Evolutionary conservation across 2,329 filamentous ascomycete genomes (phyloP).

Genomic region (Fusarium miscanthi): DNA sequence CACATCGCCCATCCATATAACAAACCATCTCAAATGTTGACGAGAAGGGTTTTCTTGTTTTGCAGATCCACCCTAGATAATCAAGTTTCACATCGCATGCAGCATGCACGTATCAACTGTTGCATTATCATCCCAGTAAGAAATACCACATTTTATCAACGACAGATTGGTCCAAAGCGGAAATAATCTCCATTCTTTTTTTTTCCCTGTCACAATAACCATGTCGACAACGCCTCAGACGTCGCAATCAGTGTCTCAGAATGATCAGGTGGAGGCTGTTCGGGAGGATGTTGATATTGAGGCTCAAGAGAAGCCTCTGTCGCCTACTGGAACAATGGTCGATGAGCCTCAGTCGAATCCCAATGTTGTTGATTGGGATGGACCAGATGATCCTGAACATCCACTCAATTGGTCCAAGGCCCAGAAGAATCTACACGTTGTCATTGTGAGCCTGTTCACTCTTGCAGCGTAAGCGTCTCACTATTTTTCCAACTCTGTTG

Average conservation of each 20-base stretch:
- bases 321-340: not conserved
- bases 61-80: not conserved
- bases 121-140: not conserved
- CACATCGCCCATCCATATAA: not conserved
- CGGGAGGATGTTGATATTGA: not conserved
- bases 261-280: not conserved
- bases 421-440: constrained; percentile 55
- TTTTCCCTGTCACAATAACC: fast-evolving
- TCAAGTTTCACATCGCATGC: not conserved
- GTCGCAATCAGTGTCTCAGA: not conserved
- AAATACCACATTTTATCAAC: not conserved
- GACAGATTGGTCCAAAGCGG: not conserved
- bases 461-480: constrained; percentile 20
- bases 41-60: not conserved
- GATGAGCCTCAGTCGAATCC: not conserved
- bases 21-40: not conserved
- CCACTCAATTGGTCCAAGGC: constrained; percentile 72
- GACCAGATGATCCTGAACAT: constrained; percentile 65
- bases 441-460: constrained; percentile 60
- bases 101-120: not conserved
- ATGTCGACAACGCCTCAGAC: not conserved
- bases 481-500: too few species aligned
- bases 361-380: constrained; percentile 69
- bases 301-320: not conserved
- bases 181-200: not conserved